phyloP scores from a whole-genome alignment of 2,329 filamentous ascomycete genomes.

The Cladosporium sp. region DNA sequence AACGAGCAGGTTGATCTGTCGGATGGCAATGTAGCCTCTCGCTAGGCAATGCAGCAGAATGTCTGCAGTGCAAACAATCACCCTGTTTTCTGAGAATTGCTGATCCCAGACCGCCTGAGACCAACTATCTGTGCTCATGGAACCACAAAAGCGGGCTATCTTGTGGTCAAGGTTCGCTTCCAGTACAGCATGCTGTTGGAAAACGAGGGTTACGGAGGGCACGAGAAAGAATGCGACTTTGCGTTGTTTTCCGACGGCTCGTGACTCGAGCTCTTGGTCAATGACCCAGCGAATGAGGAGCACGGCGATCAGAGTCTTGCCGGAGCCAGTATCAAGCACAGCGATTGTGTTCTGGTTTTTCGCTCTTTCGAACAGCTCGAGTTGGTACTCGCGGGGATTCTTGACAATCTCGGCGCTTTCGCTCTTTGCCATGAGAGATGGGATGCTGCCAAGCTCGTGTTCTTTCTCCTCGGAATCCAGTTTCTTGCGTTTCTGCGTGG shows the following conservation, averaged over 20 bases:
- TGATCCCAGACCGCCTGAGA: constrained; percentile 56
- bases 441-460: constrained; percentile 49
- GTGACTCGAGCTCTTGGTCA: constrained; percentile 69
- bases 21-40: constrained; percentile 74
- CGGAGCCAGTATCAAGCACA: constrained; percentile 90
- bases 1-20: constrained; percentile 80
- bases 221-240: constrained; percentile 83
- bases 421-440: constrained; percentile 51
- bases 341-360: constrained; percentile 85
- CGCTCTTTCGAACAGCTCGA: constrained; percentile 84
- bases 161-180: constrained; percentile 74
- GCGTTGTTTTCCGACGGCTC: constrained; percentile 55
- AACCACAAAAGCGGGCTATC: constrained; percentile 70
- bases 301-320: constrained; percentile 94
- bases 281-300: constrained; percentile 74
- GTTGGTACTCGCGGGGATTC: constrained; percentile 82
- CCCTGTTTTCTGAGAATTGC: constrained; percentile 63
- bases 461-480: constrained; percentile 24
- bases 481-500: constrained; percentile 28
- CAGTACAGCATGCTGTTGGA: constrained; percentile 82
- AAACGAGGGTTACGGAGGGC: constrained; percentile 81
- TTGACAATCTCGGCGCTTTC: constrained; percentile 60
- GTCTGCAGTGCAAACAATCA: constrained; percentile 88
- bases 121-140: constrained; percentile 60
- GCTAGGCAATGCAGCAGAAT: constrained; percentile 75